phyloP scores from a whole-genome alignment of 2,329 filamentous ascomycete species.

The Fusarium pininemorale region DNA sequence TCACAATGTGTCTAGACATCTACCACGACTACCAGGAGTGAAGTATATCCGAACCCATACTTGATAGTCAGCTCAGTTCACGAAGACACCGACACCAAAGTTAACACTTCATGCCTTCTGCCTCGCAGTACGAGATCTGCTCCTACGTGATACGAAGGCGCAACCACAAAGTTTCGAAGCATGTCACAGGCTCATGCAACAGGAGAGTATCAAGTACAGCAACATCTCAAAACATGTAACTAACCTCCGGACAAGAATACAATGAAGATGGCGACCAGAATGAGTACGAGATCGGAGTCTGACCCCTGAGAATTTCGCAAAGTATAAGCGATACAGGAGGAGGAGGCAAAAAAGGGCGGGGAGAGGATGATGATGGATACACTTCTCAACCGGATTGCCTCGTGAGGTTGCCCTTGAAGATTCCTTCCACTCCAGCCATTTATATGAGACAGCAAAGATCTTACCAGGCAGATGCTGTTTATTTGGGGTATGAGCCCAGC shows the following conservation, averaged over 20 bases:
- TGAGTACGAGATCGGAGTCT: background rate
- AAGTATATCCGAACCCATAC: background rate
- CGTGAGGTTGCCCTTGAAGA: background rate
- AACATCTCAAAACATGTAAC: too few species aligned
- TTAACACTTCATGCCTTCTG: background rate
- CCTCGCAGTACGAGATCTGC: background rate
- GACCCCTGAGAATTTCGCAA: background rate
- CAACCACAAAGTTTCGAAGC: background rate
- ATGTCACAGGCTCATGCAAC: background rate
- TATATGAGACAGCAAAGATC: background rate
- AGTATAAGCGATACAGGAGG: background rate
- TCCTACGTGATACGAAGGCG: too few species aligned
- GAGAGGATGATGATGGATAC: too few species aligned
- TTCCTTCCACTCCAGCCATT: background rate
- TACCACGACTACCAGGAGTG: background rate
- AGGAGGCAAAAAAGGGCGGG: background rate
- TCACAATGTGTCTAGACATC: background rate
- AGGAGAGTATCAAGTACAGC: background rate
- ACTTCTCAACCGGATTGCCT: background rate
- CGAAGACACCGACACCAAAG: background rate
- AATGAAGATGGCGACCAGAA: background rate
- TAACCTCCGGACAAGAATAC: background rate
- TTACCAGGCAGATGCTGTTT: background rate
- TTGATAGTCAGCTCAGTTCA: background rate
- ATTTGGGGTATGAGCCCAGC: background rate